Evolutionary conservation across 2,329 filamentous ascomycete genomes (phyloP), one percentile per base, ranked within the genome.

Genomic region (Epichloe glyceriae): DNA sequence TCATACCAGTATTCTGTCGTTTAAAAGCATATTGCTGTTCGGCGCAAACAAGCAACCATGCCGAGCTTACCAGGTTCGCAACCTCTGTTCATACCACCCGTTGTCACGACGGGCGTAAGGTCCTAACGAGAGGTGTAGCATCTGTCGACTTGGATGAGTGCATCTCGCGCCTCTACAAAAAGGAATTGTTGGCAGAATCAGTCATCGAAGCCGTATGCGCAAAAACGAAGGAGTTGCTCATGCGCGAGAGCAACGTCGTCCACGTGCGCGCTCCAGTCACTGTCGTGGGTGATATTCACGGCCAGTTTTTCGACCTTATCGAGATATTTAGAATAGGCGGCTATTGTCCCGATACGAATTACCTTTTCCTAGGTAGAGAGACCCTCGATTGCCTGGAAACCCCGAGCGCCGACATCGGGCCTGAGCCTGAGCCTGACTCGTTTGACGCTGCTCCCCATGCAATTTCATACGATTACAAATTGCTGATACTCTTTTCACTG

Each of bases 241-340:
- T 98, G 93, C 91, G 94, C 66, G 93, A 98, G 80, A 97, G 91
- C 79, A 98, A 98, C 71, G 93, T 98, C 55, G 93, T 98, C 54
- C 93, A 98, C 68, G 94, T 98, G 55, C 82, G 83, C 60, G 90
- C 93, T 34, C 93, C 93, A 2, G 88, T 98, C 53, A 98, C 93
- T 15, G 93, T 98, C 10, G 93, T 98, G 39, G 93, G 93, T 58
- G 93, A 98, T 67, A 98, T 98, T 59, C 93, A 98, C 68, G 93
- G 93, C 53, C 93, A 98, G 70, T 98, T 98, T 73, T 97, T 91
- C 69, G 93, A 98, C 68, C 82, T 98, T 72, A 93, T 98, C 58
- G 93, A 98, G 76, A 97, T 98, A 59, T 98, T 98, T 73, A 89
- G 89, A 69, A 98, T 98, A 62, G 93, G 93, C 53, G 93, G 93